Base-by-base conservation (phyloP, 495 filamentous ascomycete genomes). In the Achaetomiella virescens region DNA sequence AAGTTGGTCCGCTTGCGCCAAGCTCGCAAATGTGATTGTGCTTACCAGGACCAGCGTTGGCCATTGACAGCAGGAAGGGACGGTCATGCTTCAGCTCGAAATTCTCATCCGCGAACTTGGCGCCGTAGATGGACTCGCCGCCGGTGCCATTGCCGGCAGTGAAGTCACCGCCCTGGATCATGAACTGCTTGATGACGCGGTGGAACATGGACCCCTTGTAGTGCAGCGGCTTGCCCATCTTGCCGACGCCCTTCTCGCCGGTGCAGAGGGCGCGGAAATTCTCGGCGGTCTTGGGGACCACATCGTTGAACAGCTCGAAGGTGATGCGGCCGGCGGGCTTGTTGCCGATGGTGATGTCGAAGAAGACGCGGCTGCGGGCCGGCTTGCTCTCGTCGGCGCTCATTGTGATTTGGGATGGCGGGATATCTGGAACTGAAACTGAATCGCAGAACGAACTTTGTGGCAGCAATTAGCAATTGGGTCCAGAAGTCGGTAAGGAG, bases 111-210 rank as follows among this genome's bases (percentile, higher is more conserved):
- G 87, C 89, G 66, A 99, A 99, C 74, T 97, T 97, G 62, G 88
- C 87, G 66, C 93, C 93, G 68, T 99, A 99, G 70, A 99, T 97
- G 24, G 87, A 92, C 76, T 97, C 93, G 64, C 93, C 93, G 52
- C 93, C 93, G 22, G 95, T 97, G 52, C 93, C 89, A 70, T 99
- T 92, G 70, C 84, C 84, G 57, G 82, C 85, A 57, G 93, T 99
- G 79, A 97, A 99, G 75, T 99, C 93, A 74, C 93, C 93, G 65
- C 93, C 93, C 76, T 99, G 93, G 71, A 97, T 88, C 93, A 99
- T 99, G 80, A 99, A 99, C 58, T 86, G 72, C 72, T 95, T 95
- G 77, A 99, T 99, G 62, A 99, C 84, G 56, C 93, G 88, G 79
- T 99, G 93, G 84, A 99, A 99, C 56, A 57, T 68, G 52, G 87